phyloP scores from a whole-genome alignment of 2,329 filamentous ascomycete species.

The Fonsecaea monophora region DNA sequence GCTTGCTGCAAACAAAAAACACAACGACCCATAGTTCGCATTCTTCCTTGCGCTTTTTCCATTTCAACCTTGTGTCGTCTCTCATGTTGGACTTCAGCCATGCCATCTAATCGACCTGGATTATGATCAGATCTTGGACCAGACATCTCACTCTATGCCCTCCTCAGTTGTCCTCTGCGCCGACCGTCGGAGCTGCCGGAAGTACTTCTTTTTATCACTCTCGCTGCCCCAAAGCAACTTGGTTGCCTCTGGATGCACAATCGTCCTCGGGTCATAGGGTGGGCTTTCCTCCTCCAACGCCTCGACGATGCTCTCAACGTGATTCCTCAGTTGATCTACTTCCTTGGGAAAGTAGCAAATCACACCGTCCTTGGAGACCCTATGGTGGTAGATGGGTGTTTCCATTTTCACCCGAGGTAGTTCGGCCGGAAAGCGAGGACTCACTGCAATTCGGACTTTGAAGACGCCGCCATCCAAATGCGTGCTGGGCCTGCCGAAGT shows the following conservation, averaged over 20 bases:
- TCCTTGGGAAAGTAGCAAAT: constrained; percentile 77
- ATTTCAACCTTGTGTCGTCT: background rate
- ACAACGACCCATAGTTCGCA: background rate
- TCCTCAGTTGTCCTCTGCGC: constrained; percentile 35
- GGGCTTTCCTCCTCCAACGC: constrained; percentile 87
- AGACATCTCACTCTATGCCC: constrained; percentile 6
- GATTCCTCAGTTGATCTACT: constrained; percentile 77
- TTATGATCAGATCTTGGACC: background rate
- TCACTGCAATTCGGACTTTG: constrained; percentile 78
- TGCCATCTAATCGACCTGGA: background rate
- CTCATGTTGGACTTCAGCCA: background rate
- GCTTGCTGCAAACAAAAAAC: background rate
- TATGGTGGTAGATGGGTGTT: constrained; percentile 84
- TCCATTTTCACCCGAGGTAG: constrained; percentile 84
- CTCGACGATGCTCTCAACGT: constrained; percentile 82
- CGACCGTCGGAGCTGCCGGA: constrained; percentile 65
- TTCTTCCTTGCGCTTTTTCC: background rate
- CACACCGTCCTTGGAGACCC: constrained; percentile 78
- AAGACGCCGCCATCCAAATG: constrained; percentile 92
- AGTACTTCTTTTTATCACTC: constrained; percentile 84
- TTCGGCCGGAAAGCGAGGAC: constrained; percentile 83
- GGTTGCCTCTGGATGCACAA: constrained; percentile 84
- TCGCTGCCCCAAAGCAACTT: constrained; percentile 83
- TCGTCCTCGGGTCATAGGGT: constrained; percentile 85
- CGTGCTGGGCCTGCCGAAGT: constrained; percentile 91